A percentile compares a stretch with the other conserved stretches of the same genome.
Evolutionary conservation across 1,284 basidiomycete species (phyloP).

Genomic region (Cryptococcus sp.): DNA sequence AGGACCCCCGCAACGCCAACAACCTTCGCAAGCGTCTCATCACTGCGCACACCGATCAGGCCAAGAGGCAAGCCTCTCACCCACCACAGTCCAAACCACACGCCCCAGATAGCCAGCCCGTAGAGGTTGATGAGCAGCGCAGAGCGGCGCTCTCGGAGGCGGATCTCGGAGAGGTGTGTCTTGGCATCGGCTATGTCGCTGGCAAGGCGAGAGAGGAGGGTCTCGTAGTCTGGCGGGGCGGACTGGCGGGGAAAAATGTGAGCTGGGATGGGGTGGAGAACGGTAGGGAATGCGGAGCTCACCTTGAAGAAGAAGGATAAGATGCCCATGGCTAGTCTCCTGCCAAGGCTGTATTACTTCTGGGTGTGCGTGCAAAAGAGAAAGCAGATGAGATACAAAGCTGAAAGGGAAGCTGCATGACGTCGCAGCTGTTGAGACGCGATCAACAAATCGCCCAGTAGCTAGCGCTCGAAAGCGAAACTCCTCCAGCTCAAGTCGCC

Average conservation of each 20-base stretch:
- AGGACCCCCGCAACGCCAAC: slow-evolving; percentile 58
- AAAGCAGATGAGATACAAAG: background rate
- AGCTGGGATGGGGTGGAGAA: background rate
- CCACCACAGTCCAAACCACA: slow-evolving; percentile 82
- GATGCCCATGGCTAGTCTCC: slow-evolving; percentile 32
- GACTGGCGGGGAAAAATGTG: slow-evolving; percentile 22
- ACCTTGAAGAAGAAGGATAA: slow-evolving; percentile 43
- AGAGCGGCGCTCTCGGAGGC: slow-evolving; percentile 75
- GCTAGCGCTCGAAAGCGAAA: background rate
- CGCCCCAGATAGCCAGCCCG: slow-evolving; percentile 72
- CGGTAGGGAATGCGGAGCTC: background rate
- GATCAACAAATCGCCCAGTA: background rate
- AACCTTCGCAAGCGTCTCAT: slow-evolving; percentile 53
- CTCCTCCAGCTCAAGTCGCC: background rate
- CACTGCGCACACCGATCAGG: slow-evolving; percentile 34
- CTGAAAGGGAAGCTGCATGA: background rate
- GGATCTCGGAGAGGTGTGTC: slow-evolving; percentile 78
- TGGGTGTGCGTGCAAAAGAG: background rate
- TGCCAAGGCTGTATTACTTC: no score
- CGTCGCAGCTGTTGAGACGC: background rate
- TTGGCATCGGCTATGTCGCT: slow-evolving; percentile 57
- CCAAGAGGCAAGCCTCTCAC: slow-evolving; percentile 58
- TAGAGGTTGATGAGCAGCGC: slow-evolving; percentile 78
- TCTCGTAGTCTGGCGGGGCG: slow-evolving; percentile 55
- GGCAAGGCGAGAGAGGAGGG: slow-evolving; percentile 52